Evolutionary conservation across 2,329 filamentous ascomycete species (phyloP), one percentile per base, ranked within the genome.

Genomic region (Hypomyces perniciosus): DNA sequence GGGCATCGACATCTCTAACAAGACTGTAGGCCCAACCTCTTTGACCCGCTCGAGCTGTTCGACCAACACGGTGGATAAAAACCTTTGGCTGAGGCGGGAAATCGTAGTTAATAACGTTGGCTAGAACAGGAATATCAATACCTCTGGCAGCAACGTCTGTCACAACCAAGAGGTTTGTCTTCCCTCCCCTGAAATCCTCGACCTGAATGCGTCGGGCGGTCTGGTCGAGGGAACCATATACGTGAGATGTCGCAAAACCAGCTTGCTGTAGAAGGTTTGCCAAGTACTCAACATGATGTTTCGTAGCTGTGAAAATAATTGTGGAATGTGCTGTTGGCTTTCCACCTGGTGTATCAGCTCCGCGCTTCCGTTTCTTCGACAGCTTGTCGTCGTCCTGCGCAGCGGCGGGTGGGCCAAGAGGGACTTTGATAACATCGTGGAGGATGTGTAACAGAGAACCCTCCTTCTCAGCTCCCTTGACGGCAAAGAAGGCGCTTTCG

Each of bases 41-140:
- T 61, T 90, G 85, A 10, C 92, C 93, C 41, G 95, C 95, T 79
- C 93, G 84, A 38, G 93, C 95, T 28, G 95, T 99, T 71, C 93
- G 85, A 61, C 93, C 93, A 43, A 99, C 93, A 65, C 93, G 85
- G 69, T 99, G 93, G 29, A 99, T 87, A 62, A 95, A 99, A 39
- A 99, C 84, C 71, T 99, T 99, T 20, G 93, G 90, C 62, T 97
- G 93, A 2, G 92, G 88, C 3, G 93, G 92, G 57, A 99, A 99
- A 64, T 97, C 92, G 69, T 95, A 99, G 74, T 99, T 97, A 74
- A 99, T 92, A 53, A 99, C 93, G 65, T 99, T 97, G 51, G 90
- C 91, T 34, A 99, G 78, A 43, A 96, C 81, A 0, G 93, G 93
- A 59, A 99, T 96, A 81, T 99, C 93, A 55, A 99, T 95, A 82